A percentile compares a stretch with the other conserved stretches of the same genome.
Evolutionary conservation across 2,329 filamentous ascomycete genomes (phyloP).

Genomic region (Juglanconis oblonga): DNA sequence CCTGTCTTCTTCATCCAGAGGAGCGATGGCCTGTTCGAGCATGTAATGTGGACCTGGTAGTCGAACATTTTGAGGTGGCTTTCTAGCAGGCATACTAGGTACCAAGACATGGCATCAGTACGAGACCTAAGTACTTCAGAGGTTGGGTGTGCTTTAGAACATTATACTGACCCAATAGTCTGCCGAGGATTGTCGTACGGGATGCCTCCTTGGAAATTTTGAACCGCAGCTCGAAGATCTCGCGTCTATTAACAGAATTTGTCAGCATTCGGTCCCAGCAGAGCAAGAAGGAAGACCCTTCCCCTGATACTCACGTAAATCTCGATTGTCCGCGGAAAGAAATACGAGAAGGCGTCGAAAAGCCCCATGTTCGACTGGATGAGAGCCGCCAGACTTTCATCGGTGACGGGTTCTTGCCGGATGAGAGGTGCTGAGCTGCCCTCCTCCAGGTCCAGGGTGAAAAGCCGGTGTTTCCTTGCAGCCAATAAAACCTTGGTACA

Average conservation of each 20-base stretch:
- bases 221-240: conserved; percentile 15
- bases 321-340: conserved; percentile 21
- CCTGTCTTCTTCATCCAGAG: conserved; percentile 1
- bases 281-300: neutral
- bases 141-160: too few relatives aligned
- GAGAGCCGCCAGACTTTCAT: conserved; percentile 29
- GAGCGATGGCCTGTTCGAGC: conserved; percentile 10
- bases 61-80: conserved; percentile 6
- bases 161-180: conserved; percentile 8
- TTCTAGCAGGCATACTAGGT: conserved; percentile 9
- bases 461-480: conserved; percentile 34
- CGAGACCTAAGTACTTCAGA: too few relatives aligned
- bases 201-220: conserved; percentile 15
- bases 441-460: conserved; percentile 29
- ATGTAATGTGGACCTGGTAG: conserved; percentile 16
- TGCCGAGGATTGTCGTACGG: conserved; percentile 12
- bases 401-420: conserved; percentile 30
- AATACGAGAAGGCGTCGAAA: conserved; percentile 29
- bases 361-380: conserved; percentile 33
- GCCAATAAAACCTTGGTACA: conserved; percentile 30
- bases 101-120: neutral
- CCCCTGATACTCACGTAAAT: conserved; percentile 12
- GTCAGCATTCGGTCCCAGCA: neutral
- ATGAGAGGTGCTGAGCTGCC: conserved; percentile 36
- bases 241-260: conserved; percentile 7